Evolutionary conservation across 1,284 basidiomycete species (phyloP).

Genomic region (Apiotrichum gracile): DNA sequence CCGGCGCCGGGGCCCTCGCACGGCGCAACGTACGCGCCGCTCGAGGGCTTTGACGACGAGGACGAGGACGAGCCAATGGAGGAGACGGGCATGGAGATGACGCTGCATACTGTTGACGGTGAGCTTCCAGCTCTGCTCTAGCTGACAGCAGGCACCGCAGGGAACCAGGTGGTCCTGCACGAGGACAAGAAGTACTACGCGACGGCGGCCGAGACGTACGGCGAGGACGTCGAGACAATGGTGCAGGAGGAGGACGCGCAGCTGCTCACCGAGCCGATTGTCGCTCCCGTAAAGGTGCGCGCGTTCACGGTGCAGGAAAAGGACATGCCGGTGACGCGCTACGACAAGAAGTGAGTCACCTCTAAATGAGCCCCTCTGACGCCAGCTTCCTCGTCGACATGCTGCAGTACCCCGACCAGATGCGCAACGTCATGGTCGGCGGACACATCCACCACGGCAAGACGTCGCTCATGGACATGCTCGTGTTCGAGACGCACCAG

Average conservation of each 20-base stretch:
- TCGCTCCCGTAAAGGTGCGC: slow-evolving; percentile 88
- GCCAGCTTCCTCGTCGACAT: slow-evolving; percentile 83
- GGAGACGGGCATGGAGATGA: slow-evolving; percentile 38
- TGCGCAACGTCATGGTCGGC: slow-evolving; percentile 88
- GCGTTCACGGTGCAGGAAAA: slow-evolving; percentile 90
- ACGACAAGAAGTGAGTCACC: slow-evolving; percentile 75
- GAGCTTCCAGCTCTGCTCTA: slow-evolving; percentile 4
- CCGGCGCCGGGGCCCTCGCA: slow-evolving; percentile 32
- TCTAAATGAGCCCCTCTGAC: neutral
- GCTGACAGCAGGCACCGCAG: slow-evolving; percentile 29
- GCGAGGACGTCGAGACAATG: slow-evolving; percentile 86
- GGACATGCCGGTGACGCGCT: slow-evolving; percentile 84
- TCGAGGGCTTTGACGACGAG: slow-evolving; percentile 46
- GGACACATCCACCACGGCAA: slow-evolving; percentile 98
- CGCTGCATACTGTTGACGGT: slow-evolving; percentile 43
- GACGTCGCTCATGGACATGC: slow-evolving; percentile 92
- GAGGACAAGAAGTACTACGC: slow-evolving; percentile 99
- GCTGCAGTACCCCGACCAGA: slow-evolving; percentile 87
- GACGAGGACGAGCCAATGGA: slow-evolving; percentile 40
- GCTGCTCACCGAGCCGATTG: slow-evolving; percentile 87
- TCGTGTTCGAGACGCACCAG: slow-evolving; percentile 94
- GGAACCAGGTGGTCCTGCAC: slow-evolving; percentile 82
- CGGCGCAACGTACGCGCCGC: slow-evolving; percentile 36
- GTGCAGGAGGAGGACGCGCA: slow-evolving; percentile 99
- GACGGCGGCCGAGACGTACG: slow-evolving; percentile 85